Conservation (phyloP, 2,329 filamentous ascomycete species). For the Penicillium sp. region DNA sequence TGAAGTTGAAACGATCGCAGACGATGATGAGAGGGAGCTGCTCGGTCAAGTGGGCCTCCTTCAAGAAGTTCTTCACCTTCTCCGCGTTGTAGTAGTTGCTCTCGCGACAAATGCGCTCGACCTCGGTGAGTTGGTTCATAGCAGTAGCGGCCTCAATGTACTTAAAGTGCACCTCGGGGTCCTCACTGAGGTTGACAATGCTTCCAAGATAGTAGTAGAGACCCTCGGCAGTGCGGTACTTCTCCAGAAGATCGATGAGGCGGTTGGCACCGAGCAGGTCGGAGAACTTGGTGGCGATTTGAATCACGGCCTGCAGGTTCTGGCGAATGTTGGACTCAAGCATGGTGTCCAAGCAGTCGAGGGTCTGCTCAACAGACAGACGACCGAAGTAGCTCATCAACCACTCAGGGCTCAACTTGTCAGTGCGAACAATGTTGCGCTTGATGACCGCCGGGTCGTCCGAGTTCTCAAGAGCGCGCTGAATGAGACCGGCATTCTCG, state of each 20-base stretch:
- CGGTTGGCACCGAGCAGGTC: conserved; percentile 86
- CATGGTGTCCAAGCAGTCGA: conserved; percentile 96
- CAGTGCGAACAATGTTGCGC: conserved; percentile 78
- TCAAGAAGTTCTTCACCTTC: conserved; percentile 99
- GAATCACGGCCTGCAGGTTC: conserved; percentile 91
- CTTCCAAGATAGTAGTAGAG: conserved; percentile 98
- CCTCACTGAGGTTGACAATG: conserved; percentile 95
- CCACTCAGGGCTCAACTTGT: conserved; percentile 90
- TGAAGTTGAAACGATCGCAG: conserved; percentile 98
- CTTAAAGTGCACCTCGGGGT: conserved; percentile 96
- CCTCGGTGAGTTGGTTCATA: conserved; percentile 91
- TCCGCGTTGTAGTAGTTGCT: conserved; percentile 87
- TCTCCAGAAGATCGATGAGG: conserved; percentile 92
- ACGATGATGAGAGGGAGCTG: conserved; percentile 97
- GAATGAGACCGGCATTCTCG: conserved; percentile 84
- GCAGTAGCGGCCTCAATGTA: conserved; percentile 96
- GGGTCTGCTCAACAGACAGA: conserved; percentile 89
- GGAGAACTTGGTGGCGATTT: conserved; percentile 96
- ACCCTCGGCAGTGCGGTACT: conserved; percentile 95
- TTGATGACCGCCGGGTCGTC: conserved; percentile 89
- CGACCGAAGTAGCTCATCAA: conserved; percentile 89
- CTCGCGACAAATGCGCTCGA: conserved; percentile 95
- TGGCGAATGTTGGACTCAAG: conserved; percentile 94
- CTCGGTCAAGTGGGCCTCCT: conserved; percentile 89
- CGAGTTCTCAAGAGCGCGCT: conserved; percentile 90